These are phyloP conservation scores for Aspergillus ibericus DNA, from an alignment of 2,329 filamentous ascomycete species.

Conservation along the genomic window DNA sequence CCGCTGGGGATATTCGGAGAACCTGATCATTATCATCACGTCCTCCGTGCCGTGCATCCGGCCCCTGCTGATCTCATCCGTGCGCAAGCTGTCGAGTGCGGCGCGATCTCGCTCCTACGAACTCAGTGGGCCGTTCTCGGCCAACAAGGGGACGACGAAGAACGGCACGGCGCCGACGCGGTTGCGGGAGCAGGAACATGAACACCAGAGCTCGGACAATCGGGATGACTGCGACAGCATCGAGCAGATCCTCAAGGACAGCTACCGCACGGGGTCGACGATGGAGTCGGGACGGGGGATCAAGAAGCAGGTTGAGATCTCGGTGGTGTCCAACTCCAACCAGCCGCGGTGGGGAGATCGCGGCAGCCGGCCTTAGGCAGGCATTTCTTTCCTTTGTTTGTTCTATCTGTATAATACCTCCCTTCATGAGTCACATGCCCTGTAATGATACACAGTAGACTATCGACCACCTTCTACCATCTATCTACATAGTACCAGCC, in stretches of 20 bases:
- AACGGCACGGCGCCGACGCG: constrained; percentile 20
- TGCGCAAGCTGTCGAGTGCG: constrained; percentile 31
- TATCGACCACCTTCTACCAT: too few relatives aligned
- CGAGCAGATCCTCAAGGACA: constrained; percentile 26
- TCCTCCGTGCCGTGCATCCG: constrained; percentile 33
- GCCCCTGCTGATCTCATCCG: constrained; percentile 31
- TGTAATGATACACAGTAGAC: too few relatives aligned
- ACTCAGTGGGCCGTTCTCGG: constrained; percentile 25
- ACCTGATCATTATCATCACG: constrained; percentile 32
- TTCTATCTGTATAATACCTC: not conserved
- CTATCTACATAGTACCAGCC: too few relatives aligned
- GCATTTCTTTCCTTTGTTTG: not conserved
- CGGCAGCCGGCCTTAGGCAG: not conserved
- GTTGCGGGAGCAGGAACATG: constrained; percentile 12
- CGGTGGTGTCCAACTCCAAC: constrained; percentile 18
- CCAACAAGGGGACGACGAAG: constrained; percentile 16
- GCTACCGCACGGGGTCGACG: constrained; percentile 8
- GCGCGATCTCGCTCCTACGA: constrained; percentile 29
- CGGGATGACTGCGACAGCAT: constrained; percentile 24
- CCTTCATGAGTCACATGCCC: too few relatives aligned
- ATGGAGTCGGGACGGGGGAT: constrained; percentile 20
- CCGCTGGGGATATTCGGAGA: constrained; percentile 33
- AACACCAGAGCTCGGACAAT: constrained; percentile 14
- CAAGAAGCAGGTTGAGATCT: constrained; percentile 32
- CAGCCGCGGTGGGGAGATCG: not conserved